Conservation (phyloP, 768 basidiomycete species). For the Roridomyces roridus region DNA sequence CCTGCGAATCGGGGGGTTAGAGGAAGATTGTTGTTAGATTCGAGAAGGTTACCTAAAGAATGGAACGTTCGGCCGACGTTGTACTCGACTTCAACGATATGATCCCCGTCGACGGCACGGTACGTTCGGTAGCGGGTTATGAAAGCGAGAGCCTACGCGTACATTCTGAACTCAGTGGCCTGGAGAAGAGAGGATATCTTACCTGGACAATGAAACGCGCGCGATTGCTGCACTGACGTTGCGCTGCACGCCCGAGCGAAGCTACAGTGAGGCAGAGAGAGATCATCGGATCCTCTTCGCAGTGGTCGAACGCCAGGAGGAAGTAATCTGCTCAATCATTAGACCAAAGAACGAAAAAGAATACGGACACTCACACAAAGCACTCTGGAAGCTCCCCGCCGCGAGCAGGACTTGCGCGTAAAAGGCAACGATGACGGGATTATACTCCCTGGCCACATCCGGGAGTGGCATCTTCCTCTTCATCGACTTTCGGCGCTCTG, state of each 20-base stretch:
- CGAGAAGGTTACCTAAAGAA: constrained; percentile 84
- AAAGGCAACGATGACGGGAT: constrained; percentile 70
- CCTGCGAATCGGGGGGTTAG: constrained; percentile 51
- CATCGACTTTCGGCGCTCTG: constrained; percentile 13
- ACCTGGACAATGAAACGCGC: constrained; percentile 84
- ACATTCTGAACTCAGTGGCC: too few relatives aligned
- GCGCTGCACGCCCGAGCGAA: constrained; percentile 90
- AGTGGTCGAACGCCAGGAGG: constrained; percentile 86
- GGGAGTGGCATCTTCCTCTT: constrained; percentile 22
- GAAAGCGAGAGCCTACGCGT: constrained; percentile 77
- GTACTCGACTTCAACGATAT: constrained; percentile 82
- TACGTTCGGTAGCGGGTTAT: constrained; percentile 80
- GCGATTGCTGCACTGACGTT: constrained; percentile 92
- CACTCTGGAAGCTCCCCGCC: constrained; percentile 88
- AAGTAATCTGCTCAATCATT: constrained; percentile 70
- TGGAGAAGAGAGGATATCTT: constrained; percentile 28
- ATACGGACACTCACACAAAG: constrained; percentile 70
- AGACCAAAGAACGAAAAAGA: background rate
- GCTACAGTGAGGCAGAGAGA: constrained; percentile 84
- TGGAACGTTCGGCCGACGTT: constrained; percentile 95
- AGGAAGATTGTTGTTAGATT: too few relatives aligned
- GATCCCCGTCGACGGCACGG: constrained; percentile 48
- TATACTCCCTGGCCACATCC: constrained; percentile 69
- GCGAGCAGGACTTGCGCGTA: constrained; percentile 88
- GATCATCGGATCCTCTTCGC: constrained; percentile 83